Percentiles rank a stretch among this genome's conserved stretches.
Conservation (phyloP, 2,329 filamentous ascomycete genomes). For the Aspergillus phoenicis region DNA sequence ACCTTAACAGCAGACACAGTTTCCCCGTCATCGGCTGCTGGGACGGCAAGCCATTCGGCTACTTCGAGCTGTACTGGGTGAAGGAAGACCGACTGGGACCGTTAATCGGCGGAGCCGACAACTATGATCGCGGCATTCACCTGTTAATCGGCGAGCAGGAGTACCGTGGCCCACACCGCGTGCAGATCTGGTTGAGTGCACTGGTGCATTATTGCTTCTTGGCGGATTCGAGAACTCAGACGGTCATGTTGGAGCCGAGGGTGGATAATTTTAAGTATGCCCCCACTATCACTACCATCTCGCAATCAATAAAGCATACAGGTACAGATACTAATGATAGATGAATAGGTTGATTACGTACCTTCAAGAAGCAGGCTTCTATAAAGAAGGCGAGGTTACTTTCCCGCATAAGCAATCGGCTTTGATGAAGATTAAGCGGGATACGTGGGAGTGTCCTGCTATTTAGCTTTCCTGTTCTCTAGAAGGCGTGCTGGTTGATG, state of each 20-base stretch:
- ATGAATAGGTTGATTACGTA: conserved; percentile 66
- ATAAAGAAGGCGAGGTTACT: conserved; percentile 80
- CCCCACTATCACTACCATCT: background rate
- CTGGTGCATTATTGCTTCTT: conserved; percentile 84
- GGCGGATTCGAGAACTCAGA: conserved; percentile 77
- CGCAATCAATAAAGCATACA: too few relatives aligned
- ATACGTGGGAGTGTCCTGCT: conserved; percentile 74
- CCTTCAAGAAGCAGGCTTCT: conserved; percentile 74
- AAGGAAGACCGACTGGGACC: conserved; percentile 83
- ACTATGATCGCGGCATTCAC: conserved; percentile 88
- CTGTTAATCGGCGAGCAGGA: conserved; percentile 90
- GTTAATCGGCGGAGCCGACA: conserved; percentile 66
- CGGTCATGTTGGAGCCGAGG: conserved; percentile 82
- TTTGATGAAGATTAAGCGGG: conserved; percentile 76
- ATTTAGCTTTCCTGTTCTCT: conserved; percentile 42
- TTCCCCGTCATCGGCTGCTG: conserved; percentile 92
- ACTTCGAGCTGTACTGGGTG: conserved; percentile 98
- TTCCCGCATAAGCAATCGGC: conserved; percentile 94
- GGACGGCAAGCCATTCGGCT: conserved; percentile 94
- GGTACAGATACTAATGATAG: conserved; percentile 17
- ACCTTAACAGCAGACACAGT: conserved; percentile 69
- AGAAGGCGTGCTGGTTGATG: too few relatives aligned
- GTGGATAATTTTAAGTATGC: conserved; percentile 86
- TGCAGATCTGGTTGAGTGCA: conserved; percentile 79
- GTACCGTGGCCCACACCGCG: conserved; percentile 75